phyloP scores from a whole-genome alignment of 768 basidiomycete species.

The Xerocomus spinulosus region DNA sequence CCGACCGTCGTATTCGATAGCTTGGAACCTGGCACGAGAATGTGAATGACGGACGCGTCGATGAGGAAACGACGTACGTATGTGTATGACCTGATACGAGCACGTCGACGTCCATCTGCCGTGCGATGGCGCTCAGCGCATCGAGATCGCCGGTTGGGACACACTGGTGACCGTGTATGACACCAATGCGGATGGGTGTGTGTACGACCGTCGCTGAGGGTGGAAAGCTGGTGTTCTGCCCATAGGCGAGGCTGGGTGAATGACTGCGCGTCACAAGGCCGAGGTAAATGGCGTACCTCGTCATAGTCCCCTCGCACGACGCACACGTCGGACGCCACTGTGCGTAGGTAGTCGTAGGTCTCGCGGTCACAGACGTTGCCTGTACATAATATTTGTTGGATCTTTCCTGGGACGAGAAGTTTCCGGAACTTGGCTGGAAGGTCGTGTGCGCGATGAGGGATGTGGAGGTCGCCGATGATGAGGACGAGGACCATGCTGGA shows the following conservation, averaged over 20 bases:
- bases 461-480: conserved; percentile 95
- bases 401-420: conserved; percentile 91
- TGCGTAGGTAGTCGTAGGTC: conserved; percentile 93
- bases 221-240: conserved; percentile 66
- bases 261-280: not conserved
- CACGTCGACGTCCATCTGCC: conserved; percentile 98
- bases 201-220: conserved; percentile 77
- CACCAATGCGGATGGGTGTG: conserved; percentile 82
- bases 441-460: conserved; percentile 86
- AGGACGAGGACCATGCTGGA: conserved; percentile 74
- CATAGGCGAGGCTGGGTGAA: not conserved
- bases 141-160: conserved; percentile 91
- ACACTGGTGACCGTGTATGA: conserved; percentile 92
- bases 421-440: conserved; percentile 97
- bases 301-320: conserved; percentile 95
- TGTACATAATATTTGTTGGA: conserved; percentile 95
- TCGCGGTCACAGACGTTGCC: conserved; percentile 98
- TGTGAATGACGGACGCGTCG: too few relatives aligned
- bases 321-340: conserved; percentile 89
- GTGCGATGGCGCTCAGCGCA: conserved; percentile 78
- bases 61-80: too few relatives aligned
- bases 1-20: conserved; percentile 82
- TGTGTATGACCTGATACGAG: conserved; percentile 93
- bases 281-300: conserved; percentile 52
- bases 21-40: conserved; percentile 84